Evolutionary conservation across 2,329 filamentous ascomycete genomes (phyloP).

Genomic region (Colletotrichum lindemuthianum): DNA sequence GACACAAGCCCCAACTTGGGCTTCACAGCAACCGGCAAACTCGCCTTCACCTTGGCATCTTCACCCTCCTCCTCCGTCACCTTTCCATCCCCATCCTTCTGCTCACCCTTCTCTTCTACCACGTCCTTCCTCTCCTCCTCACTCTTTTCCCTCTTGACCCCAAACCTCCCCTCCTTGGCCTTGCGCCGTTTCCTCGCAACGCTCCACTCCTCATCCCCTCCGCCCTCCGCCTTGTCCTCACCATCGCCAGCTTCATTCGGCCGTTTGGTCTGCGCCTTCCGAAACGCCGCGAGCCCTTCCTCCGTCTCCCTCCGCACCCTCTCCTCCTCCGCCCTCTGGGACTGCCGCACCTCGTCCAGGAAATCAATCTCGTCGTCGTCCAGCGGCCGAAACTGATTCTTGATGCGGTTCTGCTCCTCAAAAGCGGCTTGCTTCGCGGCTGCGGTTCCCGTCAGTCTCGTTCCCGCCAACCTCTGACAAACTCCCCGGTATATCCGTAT

Average conservation of each 20-base stretch:
- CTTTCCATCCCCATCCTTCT: slow-evolving; percentile 48
- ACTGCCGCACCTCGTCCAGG: slow-evolving; percentile 67
- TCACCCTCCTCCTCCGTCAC: slow-evolving; percentile 40
- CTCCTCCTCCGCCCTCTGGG: slow-evolving; percentile 64
- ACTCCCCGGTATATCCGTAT: too few relatives aligned
- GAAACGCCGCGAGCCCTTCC: slow-evolving; percentile 65
- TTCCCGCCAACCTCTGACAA: too few relatives aligned
- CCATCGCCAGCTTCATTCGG: background rate
- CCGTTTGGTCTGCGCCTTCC: slow-evolving; percentile 55
- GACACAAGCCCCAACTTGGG: slow-evolving; percentile 57
- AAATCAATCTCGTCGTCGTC: slow-evolving; percentile 85
- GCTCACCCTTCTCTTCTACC: slow-evolving; percentile 48
- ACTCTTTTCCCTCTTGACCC: slow-evolving; percentile 38
- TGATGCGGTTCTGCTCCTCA: slow-evolving; percentile 76
- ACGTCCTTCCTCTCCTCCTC: slow-evolving; percentile 39
- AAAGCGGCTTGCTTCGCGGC: slow-evolving; percentile 85
- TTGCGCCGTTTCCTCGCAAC: slow-evolving; percentile 53
- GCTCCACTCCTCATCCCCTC: slow-evolving; percentile 45
- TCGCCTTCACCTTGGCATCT: slow-evolving; percentile 22
- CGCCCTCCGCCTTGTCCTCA: slow-evolving; percentile 28
- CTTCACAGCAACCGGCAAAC: slow-evolving; percentile 36
- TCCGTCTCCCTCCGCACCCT: slow-evolving; percentile 64
- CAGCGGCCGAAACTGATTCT: slow-evolving; percentile 81
- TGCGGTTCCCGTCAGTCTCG: slow-evolving; percentile 41
- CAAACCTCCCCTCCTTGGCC: slow-evolving; percentile 50